These are phyloP conservation scores for Trichoderma guizhouense DNA, from an alignment of 2,329 filamentous ascomycete genomes.

Conservation along the genomic window DNA sequence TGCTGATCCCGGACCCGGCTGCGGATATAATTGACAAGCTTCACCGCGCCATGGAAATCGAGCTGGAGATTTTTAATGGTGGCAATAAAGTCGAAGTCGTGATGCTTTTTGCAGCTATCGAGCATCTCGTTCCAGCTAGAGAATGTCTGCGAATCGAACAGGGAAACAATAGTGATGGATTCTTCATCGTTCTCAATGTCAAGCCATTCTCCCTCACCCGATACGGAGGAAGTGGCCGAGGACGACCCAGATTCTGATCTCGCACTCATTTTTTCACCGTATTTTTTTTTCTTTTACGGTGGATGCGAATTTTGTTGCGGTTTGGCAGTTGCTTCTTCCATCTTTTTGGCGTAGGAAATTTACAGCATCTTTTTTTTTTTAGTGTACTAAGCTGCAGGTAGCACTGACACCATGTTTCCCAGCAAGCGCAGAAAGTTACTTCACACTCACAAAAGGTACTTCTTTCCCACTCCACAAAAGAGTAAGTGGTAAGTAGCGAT, in stretches of 20 bases:
- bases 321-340: neutral
- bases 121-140: conserved; percentile 63
- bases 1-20: conserved; percentile 43
- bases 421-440: neutral
- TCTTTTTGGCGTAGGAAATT: neutral
- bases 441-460: neutral
- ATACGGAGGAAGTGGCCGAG: conserved; percentile 2
- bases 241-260: conserved; percentile 1
- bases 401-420: neutral
- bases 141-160: conserved; percentile 67
- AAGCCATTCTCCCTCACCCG: conserved; percentile 48
- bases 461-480: neutral
- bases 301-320: neutral
- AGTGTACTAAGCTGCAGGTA: neutral
- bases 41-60: conserved; percentile 71
- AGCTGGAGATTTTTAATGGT: conserved; percentile 56
- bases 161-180: conserved; percentile 58
- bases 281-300: neutral
- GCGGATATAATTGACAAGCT: conserved; percentile 69
- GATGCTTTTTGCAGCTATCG: conserved; percentile 61
- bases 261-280: conserved; percentile 9
- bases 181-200: conserved; percentile 62
- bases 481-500: neutral
- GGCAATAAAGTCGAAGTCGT: conserved; percentile 64
- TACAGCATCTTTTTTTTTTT: neutral